These are phyloP conservation scores for Cucurbita argyrosperma DNA, from an alignment of 306 rosid genomes.

Conservation along the genomic window DNA sequence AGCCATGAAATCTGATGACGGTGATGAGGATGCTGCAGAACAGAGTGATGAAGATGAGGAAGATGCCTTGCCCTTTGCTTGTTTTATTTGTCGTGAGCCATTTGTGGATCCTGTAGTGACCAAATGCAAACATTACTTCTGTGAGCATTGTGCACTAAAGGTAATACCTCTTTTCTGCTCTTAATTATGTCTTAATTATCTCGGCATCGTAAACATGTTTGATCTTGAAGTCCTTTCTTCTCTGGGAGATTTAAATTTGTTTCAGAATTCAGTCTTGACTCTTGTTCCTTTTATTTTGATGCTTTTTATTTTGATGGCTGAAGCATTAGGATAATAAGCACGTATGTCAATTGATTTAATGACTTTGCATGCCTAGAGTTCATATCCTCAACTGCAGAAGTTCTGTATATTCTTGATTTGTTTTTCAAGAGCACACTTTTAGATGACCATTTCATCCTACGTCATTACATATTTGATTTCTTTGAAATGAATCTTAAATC, in stretches of 20 bases:
- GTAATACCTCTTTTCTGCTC: constrained; percentile 16
- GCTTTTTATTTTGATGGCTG: neutral
- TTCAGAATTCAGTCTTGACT: neutral
- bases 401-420: neutral
- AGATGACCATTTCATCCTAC: neutral
- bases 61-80: constrained; percentile 53
- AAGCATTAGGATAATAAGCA: neutral
- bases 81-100: constrained; percentile 68
- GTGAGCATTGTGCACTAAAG: constrained; percentile 79
- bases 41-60: constrained; percentile 25
- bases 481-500: neutral
- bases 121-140: constrained; percentile 76
- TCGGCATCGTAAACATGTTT: too few relatives aligned
- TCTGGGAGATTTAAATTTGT: neutral
- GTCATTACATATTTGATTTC: neutral
- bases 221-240: neutral
- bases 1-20: constrained; percentile 38
- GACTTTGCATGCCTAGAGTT: neutral
- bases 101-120: constrained; percentile 74
- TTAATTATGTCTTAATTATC: neutral
- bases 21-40: constrained; percentile 23
- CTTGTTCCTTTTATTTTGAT: neutral
- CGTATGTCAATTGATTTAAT: neutral
- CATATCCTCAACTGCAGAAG: neutral
- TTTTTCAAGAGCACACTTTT: neutral